Evolutionary conservation across 352 stramenopile species (phyloP), one percentile per base, ranked within the genome.

Genomic region (Thraustochytrium sp.): DNA sequence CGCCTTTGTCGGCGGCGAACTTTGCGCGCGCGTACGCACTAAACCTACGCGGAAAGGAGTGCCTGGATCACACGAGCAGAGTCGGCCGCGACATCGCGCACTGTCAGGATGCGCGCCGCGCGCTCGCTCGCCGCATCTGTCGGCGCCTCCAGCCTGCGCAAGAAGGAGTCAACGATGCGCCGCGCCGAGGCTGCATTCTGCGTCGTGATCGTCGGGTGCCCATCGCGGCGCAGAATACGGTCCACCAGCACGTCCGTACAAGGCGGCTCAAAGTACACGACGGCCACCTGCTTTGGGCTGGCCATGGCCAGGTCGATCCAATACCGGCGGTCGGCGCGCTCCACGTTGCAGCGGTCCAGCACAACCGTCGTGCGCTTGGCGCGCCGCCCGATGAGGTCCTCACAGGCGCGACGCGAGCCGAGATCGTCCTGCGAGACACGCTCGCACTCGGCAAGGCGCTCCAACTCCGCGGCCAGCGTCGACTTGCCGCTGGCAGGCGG

Each of bases 301-400:
- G 26, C 65, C 65, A 77, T 77, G 0, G 65, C 40, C 11, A 77
- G 26, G 26, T 77, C 29, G 31, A 77, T 77, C 65, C 65, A 77
- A 1, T 62, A 77, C 46, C 64, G 68, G 46, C 65, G 65, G 8
- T 77, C 65, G 21, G 42, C 65, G 1, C 36, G 38, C 26, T 55
- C 49, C 42, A 77, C 65, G 3, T 77, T 77, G 65, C 65, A 77
- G n/a, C 65, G 65, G 31, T 77, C 65, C 9, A 77, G 42, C 8
- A 77, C 49, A 16, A 77, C 65, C 16, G 59, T 72, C 13, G 16
- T 13, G 1, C 31, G 40, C 46, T 77, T 77, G 0, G 37, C 36
- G 16, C 46, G 11, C 5, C 42, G 65, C 8, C 65, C 65, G 5
- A 77, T 36, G 16, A 11, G n/a, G 11, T 68, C 21, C 64, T 77